Base-by-base conservation (phyloP, 2,329 filamentous ascomycete genomes). In the Monilinia laxa region DNA sequence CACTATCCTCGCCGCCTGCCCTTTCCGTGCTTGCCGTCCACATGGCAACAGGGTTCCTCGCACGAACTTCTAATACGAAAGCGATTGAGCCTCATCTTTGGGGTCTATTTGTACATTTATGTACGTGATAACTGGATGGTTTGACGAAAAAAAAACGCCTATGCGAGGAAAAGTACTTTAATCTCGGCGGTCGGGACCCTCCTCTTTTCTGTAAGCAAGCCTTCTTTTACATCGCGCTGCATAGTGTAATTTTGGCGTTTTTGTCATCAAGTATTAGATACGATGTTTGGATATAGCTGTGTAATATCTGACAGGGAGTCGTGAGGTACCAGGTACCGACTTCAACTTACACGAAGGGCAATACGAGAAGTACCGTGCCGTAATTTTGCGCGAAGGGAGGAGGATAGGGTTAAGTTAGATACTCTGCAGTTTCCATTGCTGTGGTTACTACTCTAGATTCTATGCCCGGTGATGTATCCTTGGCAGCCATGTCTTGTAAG, bases 351-450 rank as follows among this genome's bases (percentile, higher is more conserved):
- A 12, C 28, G 31, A 38, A 60, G 28, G 45, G 31, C 14, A 11
- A 51, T 40, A 52, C 58, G 58, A 62, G 58, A 52, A 62, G 45
- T 62, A 20, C 58, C 28, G 58, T 35, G 45, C 45, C 58, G 45
- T 52, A 9, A 4, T 12, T 23, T 23, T 9, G n/a, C n/a, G 45
- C 12, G 58, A 18, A 9, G 31, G 31, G 18, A 28, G 49, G 12
- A 52, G 14, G 49, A 12, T 14, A 52, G 38, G 4, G 11, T 9
- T 38, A 7, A 23, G n/a, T 9, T 12, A 51, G 11, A 25, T 52
- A 38, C 20, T 28, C 9, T 25, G 7, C 31, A 4, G 45, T n/a
- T 60, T 6, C 25, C 25, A 49, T 31, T 16, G 28, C 18, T 58
- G 12, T 45, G 18, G 10, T 14, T 40, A 42, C 11, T 47, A 28